Base-by-base conservation (phyloP, 257 asterid species). In the Paulownia fortunei region DNA sequence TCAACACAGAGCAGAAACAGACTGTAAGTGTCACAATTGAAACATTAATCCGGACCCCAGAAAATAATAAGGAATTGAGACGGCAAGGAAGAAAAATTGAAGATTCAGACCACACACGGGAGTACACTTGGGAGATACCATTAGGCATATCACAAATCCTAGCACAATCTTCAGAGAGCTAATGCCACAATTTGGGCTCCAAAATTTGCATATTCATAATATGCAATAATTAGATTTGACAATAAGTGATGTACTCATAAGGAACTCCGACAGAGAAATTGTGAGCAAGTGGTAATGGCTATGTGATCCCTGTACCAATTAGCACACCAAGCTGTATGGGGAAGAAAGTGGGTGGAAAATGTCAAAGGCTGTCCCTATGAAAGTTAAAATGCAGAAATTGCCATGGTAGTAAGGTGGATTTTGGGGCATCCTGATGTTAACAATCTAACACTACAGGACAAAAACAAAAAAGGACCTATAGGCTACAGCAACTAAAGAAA, bases 1-100 rank as follows among this genome's bases (percentile, higher is more conserved):
- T 74, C 84, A 74, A 73, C 11, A 51, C 36, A 61, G 49, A 6
- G 16, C 59, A 80, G 12, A 44, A 37, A 49, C 13, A 69, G 26
- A 72, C 16, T 37, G 74, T 75, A 56, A 79, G 72, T 52, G 67
- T 37, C 58, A 37, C 13, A 16, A 44, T 59, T 7, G 32, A 64
- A 18, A 24, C 63, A 26, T 36, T 24, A 24, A 18, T 34, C 34
- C 32, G 36, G 19, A 42, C 73, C 34, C 46, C 15, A 4, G 6
- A 3, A 16, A 37, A 73, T 36, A 15, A 58, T 7, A 23, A 24
- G 13, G 24, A 16, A 27, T 5, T 16, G 66, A 18, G 24, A 23
- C 1, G 49, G 8, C 68, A 60, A 21, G 16, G 51, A 41, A 24
- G n/a, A 36, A 18, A 54, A 10, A 59, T 27, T 15, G n/a, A 47